Conservation (phyloP, 805 yeast genomes). For the Wickerhamiella azymoides region DNA sequence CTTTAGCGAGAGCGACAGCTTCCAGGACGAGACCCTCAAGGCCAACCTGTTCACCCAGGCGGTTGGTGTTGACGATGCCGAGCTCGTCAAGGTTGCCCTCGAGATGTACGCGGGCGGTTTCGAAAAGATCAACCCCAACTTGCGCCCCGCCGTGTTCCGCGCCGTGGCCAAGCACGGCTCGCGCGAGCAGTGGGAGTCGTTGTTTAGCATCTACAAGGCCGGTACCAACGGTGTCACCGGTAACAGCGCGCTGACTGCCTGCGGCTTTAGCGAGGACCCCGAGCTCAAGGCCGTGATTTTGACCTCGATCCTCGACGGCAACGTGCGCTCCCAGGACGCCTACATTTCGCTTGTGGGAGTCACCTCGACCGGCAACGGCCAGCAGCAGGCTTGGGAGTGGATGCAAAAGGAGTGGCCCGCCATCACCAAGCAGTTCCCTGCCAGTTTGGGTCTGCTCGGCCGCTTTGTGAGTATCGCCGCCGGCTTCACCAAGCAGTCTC, state of each 20-base stretch:
- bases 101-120: slow-evolving; percentile 48
- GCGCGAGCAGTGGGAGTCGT: slow-evolving; percentile 44
- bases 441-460: slow-evolving; percentile 68
- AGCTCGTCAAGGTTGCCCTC: slow-evolving; percentile 24
- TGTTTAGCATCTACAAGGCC: slow-evolving; percentile 44
- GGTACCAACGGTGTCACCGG: slow-evolving; percentile 55
- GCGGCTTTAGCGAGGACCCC: slow-evolving; percentile 52
- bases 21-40: slow-evolving; percentile 49
- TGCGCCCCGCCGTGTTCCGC: slow-evolving; percentile 50
- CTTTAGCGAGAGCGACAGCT: slow-evolving; percentile 43
- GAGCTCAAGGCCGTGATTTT: slow-evolving; percentile 27
- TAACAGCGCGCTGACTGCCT: slow-evolving; percentile 49
- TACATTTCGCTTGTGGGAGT: slow-evolving; percentile 67
- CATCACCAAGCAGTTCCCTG: slow-evolving; percentile 55
- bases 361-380: slow-evolving; percentile 48
- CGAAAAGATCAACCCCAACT: slow-evolving; percentile 53
- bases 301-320: slow-evolving; percentile 20
- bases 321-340: slow-evolving; percentile 53
- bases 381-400: slow-evolving; percentile 64
- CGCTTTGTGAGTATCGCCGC: slow-evolving; percentile 52
- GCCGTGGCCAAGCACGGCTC: slow-evolving; percentile 57
- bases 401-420: slow-evolving; percentile 57
- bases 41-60: slow-evolving; percentile 34
- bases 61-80: slow-evolving; percentile 24
- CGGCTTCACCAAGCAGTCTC: slow-evolving; percentile 42